Percentiles rank a stretch among this genome's conserved stretches.
phyloP scores from a whole-genome alignment of 257 asterid species.

The Primulina eburnea region DNA sequence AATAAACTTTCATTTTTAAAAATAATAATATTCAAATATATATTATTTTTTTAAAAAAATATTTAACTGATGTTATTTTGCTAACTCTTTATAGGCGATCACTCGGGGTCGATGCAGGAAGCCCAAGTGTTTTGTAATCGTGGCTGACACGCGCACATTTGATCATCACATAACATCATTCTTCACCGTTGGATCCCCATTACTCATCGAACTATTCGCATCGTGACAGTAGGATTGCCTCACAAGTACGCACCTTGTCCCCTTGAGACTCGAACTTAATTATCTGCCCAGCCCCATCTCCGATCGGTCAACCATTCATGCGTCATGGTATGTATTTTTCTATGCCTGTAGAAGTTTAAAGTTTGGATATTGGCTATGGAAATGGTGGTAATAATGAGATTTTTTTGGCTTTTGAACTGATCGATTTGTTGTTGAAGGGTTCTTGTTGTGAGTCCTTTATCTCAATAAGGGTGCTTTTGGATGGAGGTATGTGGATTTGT shows the following conservation, averaged over 20 bases:
- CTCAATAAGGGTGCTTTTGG: neutral
- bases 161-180: no score
- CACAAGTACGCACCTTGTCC: neutral
- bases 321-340: neutral
- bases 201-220: neutral
- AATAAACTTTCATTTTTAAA: no score
- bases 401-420: neutral
- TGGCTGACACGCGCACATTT: no score
- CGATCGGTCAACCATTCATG: neutral
- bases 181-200: neutral
- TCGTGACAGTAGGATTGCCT: neutral
- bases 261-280: neutral
- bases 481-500: conserved; percentile 1
- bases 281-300: neutral
- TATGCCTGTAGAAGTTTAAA: conserved; percentile 1
- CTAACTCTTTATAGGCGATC: no score
- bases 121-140: no score
- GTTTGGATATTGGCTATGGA: conserved; percentile 32
- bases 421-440: conserved; percentile 4
- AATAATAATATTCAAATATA: no score
- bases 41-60: no score
- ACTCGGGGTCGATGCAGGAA: no score
- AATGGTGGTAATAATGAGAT: neutral
- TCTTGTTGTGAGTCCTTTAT: conserved; percentile 2
- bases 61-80: no score